phyloP scores from a whole-genome alignment of 768 basidiomycete species.

The Hortiboletus campestris region DNA sequence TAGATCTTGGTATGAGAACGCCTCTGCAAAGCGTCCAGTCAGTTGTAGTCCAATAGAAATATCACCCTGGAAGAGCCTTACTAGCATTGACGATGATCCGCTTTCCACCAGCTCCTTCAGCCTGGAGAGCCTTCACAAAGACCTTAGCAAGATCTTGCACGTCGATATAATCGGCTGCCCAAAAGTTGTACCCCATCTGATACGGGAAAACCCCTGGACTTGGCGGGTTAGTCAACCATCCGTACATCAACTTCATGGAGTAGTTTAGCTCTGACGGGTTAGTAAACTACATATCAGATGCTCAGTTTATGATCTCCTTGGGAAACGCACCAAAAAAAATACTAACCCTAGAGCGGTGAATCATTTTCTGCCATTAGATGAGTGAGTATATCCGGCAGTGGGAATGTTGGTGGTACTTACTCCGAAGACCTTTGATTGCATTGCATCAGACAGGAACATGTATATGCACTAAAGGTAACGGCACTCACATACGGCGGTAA shows the following conservation, averaged over 20 bases:
- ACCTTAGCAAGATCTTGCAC: not conserved
- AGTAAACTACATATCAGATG: not conserved
- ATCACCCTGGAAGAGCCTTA: not conserved
- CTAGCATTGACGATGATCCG: not conserved
- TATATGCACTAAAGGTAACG: not conserved
- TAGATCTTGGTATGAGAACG: not conserved
- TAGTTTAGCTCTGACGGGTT: not conserved
- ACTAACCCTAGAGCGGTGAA: not conserved
- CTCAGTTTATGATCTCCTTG: not conserved
- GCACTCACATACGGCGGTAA: not conserved
- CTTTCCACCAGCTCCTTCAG: not conserved
- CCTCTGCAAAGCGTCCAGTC: not conserved
- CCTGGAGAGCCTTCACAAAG: not conserved
- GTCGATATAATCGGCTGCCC: not conserved
- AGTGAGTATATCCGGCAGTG: not conserved
- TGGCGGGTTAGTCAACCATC: not conserved
- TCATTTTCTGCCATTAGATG: not conserved
- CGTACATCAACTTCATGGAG: not conserved
- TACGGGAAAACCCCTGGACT: not conserved
- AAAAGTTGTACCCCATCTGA: not conserved
- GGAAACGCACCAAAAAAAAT: not conserved
- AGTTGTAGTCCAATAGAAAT: not conserved
- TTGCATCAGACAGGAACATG: not conserved
- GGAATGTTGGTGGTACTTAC: not conserved
- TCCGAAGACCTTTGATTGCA: not conserved